Base-by-base conservation (phyloP, 1,284 basidiomycete species). In the Trichosporon faecale region DNA sequence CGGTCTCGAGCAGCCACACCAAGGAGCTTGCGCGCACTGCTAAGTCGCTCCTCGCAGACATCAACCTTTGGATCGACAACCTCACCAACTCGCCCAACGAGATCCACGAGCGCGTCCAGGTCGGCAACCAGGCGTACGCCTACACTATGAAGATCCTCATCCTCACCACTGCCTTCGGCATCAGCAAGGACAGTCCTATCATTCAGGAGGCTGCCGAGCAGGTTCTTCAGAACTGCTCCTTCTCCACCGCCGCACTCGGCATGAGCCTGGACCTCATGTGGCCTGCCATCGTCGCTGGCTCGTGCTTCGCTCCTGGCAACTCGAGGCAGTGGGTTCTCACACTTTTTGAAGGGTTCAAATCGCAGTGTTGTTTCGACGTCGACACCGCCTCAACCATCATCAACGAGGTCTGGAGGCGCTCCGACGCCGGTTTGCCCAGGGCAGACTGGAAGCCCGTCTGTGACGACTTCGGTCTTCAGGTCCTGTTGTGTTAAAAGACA, bases 311-410 rank as follows among this genome's bases (percentile, higher is more conserved):
- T 37, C 81, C 80, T 29, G 81, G 83, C 57, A 71, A 77, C 12
- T 77, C 81, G 40, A 80, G 85, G 69, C 72, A 82, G 72, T 83
- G 83, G 83, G 82, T 86, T 2, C 73, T 83, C 55, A 84, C 84
- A 35, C 78, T 85, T 66, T 84, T 86, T 25, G 83, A 86, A 74
- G 80, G 80, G 1, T 86, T 86, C 82, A 85, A 85, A 85, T 66
- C 80, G 68, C 83, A 84, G 73, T 84, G 84, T 74, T 86, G 84
- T 78, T 86, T 86, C 78, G 86, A 88, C 75, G 85, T 87, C 70
- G 85, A 87, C 72, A 86, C 86, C n/a, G 83, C 85, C 44, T 82
- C 84, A 60, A 75, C 84, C 70, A 85, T 87, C 73, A 84, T 86
- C 52, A 77, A 80, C 35, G 84, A 86, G 79, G 84, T 85, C 65